Base-by-base conservation (phyloP, 78 protist genomes). In the Reticulomyxa filosa region DNA sequence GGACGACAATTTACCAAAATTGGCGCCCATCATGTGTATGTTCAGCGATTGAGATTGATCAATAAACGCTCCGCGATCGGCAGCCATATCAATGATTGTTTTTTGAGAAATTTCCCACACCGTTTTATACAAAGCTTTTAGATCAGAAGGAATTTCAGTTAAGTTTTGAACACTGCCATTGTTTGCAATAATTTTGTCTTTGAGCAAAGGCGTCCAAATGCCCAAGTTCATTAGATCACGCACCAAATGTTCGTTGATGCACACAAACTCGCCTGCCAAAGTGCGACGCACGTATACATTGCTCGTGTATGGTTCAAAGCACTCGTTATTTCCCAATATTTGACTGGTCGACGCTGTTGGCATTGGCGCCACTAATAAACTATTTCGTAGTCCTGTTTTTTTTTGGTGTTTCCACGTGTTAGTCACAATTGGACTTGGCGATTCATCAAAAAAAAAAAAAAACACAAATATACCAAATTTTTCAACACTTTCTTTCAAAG, bases 341-440 rank as follows among this genome's bases (percentile, higher is more conserved):
- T 66, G 61, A 20, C 3, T 53, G n/a, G 98, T 90, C 61, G 88
- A 75, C 3, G 98, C 98, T 4, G 98, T 93, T 53, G 98, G 98
- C 98, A 93, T 93, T 38, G 98, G 98, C 7, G 98, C 98, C 3
- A 93, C 73, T 25, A 93, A 76, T 23, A 93, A 84, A 4, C 80
- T 62, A 83, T 93, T 93, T 66, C 98, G 86, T 13, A 88, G 3
- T 57, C 98, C 98, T 72, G 61, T 65, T 46, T 8, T 0, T n/a
- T n/a, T n/a, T n/a, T n/a, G n/a, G n/a, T 20, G 64, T 8, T 10
- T n/a, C 50, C 50, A 42, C 50, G 50, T 62, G 73, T 32, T 3
- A 4, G 55, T 48, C 29, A 5, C 10, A 42, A 42, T n/a, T n/a
- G n/a, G n/a, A n/a, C n/a, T n/a, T n/a, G n/a, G n/a, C n/a, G n/a